phyloP scores from a whole-genome alignment of 2,329 filamentous ascomycete species.

The Rugonectria rugulosa region DNA sequence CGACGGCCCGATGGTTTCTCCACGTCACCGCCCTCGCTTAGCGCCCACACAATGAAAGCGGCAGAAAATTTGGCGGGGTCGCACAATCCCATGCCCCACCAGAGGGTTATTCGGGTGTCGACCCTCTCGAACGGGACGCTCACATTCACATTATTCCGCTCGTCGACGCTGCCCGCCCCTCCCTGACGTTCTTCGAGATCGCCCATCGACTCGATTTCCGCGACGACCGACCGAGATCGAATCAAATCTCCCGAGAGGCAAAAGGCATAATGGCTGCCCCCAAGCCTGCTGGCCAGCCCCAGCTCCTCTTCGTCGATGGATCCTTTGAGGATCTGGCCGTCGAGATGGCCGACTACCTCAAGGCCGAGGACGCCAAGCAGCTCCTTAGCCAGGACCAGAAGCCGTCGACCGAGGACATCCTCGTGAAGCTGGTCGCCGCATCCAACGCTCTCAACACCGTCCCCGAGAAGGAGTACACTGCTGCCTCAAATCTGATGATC shows the following conservation, averaged over 20 bases:
- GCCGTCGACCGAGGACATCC: constrained; percentile 76
- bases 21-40: constrained; percentile 51
- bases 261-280: constrained; percentile 39
- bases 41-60: constrained; percentile 47
- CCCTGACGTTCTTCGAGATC: constrained; percentile 28
- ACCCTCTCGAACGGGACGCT: constrained; percentile 40
- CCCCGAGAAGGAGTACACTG: constrained; percentile 95
- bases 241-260: constrained; percentile 29
- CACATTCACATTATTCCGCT: constrained; percentile 42
- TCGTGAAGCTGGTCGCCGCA: constrained; percentile 88
- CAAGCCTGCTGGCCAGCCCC: constrained; percentile 58
- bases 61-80: constrained; percentile 52
- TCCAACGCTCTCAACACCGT: constrained; percentile 80
- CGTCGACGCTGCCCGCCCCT: constrained; percentile 38
- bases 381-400: constrained; percentile 76
- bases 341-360: constrained; percentile 95
- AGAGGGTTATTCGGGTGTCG: constrained; percentile 48
- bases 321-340: constrained; percentile 90
- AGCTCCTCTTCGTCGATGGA: constrained; percentile 84
- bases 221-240: constrained; percentile 23
- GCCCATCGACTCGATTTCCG: constrained; percentile 25
- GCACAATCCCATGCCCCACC: constrained; percentile 43
- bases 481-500: constrained; percentile 95
- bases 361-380: constrained; percentile 79
- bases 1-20: constrained; percentile 23